These are phyloP conservation scores for Termitomyces bulborhizus DNA, from an alignment of 768 basidiomycete genomes.

Conservation along the genomic window DNA sequence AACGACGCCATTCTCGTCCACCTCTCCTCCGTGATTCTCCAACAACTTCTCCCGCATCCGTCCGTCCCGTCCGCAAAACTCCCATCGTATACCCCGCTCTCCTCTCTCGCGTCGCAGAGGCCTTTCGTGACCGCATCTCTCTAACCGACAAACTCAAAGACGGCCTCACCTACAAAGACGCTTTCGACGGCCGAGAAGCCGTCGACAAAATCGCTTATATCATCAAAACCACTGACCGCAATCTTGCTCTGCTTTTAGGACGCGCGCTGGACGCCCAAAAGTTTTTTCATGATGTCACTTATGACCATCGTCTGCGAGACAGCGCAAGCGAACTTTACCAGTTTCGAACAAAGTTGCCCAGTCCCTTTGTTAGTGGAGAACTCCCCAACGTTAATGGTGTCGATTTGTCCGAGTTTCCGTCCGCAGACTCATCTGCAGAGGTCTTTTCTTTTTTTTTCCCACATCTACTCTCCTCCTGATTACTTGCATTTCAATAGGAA, in stretches of 20 bases:
- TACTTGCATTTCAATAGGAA: slow-evolving; percentile 16
- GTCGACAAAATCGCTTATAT: slow-evolving; percentile 97
- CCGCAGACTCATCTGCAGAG: slow-evolving; percentile 22
- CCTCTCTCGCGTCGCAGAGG: slow-evolving; percentile 89
- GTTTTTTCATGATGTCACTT: slow-evolving; percentile 99
- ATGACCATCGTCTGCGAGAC: slow-evolving; percentile 93
- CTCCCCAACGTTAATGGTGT: slow-evolving; percentile 26
- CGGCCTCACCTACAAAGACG: slow-evolving; percentile 91
- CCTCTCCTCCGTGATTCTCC: slow-evolving; percentile 11
- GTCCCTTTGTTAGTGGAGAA: slow-evolving; percentile 81
- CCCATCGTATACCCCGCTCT: slow-evolving; percentile 94
- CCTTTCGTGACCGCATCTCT: slow-evolving; percentile 78
- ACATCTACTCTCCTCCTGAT: not conserved
- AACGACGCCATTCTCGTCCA: slow-evolving; percentile 27
- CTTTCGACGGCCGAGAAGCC: slow-evolving; percentile 95
- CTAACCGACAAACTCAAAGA: slow-evolving; percentile 85
- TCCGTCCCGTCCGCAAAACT: slow-evolving; percentile 43
- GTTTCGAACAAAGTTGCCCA: slow-evolving; percentile 78
- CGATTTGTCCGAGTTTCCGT: slow-evolving; percentile 10
- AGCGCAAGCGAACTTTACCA: slow-evolving; percentile 88
- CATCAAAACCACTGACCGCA: slow-evolving; percentile 97
- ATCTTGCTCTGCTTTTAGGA: slow-evolving; percentile 91
- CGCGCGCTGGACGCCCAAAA: slow-evolving; percentile 96
- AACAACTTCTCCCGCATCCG: slow-evolving; percentile 28
- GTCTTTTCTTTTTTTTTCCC: slow-evolving; percentile 8